Percentiles rank a stretch among this genome's conserved stretches.
Evolutionary conservation across 1,139 yeast genomes (phyloP).

Genomic region (Debaryomycetaceae sp.): DNA sequence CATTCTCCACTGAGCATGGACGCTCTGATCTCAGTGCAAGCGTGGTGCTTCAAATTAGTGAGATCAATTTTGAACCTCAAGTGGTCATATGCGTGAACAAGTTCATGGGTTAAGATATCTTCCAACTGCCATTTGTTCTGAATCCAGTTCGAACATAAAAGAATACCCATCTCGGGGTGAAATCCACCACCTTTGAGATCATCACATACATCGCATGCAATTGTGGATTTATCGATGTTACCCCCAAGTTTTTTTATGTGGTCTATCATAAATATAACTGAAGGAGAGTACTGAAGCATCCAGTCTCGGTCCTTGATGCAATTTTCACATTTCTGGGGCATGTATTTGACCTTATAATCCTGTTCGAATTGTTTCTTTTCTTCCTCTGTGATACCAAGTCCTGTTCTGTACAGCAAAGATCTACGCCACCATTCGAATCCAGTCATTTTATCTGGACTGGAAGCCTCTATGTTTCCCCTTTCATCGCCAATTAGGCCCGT

Average conservation of each 20-base stretch:
- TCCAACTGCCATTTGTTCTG: slow-evolving; percentile 79
- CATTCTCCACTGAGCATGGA: slow-evolving; percentile 94
- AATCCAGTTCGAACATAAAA: slow-evolving; percentile 83
- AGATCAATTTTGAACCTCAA: slow-evolving; percentile 84
- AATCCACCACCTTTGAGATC: slow-evolving; percentile 91
- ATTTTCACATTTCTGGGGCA: slow-evolving; percentile 52
- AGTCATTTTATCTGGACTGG: slow-evolving; percentile 20
- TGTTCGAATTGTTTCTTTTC: slow-evolving; percentile 58
- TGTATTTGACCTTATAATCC: slow-evolving; percentile 48
- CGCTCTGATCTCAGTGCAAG: slow-evolving; percentile 95
- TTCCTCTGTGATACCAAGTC: slow-evolving; percentile 56
- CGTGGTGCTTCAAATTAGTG: slow-evolving; percentile 83
- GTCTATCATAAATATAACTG: slow-evolving; percentile 83
- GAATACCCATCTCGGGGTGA: slow-evolving; percentile 83
- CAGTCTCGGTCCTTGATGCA: slow-evolving; percentile 78
- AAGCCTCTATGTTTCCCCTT: slow-evolving; percentile 10
- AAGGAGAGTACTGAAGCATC: slow-evolving; percentile 78
- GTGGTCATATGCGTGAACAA: slow-evolving; percentile 91
- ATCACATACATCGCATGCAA: slow-evolving; percentile 82
- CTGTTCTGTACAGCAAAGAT: slow-evolving; percentile 68
- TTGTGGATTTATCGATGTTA: slow-evolving; percentile 41
- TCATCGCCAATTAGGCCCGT: slow-evolving; percentile 3
- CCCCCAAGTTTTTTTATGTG: slow-evolving; percentile 74
- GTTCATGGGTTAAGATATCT: slow-evolving; percentile 88
- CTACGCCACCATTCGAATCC: slow-evolving; percentile 86